Conservation (phyloP, 2,329 filamentous ascomycete species). For the Colletotrichum musae region DNA sequence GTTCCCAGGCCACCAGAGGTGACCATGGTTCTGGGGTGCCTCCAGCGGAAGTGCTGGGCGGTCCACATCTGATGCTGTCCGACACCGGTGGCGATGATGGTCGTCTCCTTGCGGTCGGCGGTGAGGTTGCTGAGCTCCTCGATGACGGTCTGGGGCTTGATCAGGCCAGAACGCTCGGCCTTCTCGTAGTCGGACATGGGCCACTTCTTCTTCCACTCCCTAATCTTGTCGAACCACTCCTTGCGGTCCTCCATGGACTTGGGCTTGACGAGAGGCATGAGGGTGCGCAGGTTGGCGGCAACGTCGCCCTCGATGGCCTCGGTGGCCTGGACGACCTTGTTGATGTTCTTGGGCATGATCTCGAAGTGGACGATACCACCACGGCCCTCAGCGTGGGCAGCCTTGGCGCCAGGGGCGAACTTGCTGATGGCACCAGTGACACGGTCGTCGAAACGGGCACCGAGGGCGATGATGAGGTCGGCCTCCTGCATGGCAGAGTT, state of each 20-base stretch:
- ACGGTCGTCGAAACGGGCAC: slow-evolving; percentile 95
- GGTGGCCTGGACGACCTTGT: slow-evolving; percentile 97
- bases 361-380: slow-evolving; percentile 98
- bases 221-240: slow-evolving; percentile 92
- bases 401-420: slow-evolving; percentile 90
- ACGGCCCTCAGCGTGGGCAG: slow-evolving; percentile 85
- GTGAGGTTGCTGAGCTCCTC: slow-evolving; percentile 91
- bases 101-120: slow-evolving; percentile 83
- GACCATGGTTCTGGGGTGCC: slow-evolving; percentile 92
- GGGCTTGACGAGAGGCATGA: slow-evolving; percentile 80
- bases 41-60: slow-evolving; percentile 97
- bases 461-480: slow-evolving; percentile 94
- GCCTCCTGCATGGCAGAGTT: slow-evolving; percentile 99
- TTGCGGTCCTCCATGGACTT: slow-evolving; percentile 76
- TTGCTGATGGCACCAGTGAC: slow-evolving; percentile 86
- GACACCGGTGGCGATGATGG: slow-evolving; percentile 92
- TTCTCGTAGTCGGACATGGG: slow-evolving; percentile 87
- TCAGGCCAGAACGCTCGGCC: slow-evolving; percentile 80
- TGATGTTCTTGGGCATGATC: slow-evolving; percentile 99
- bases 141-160: slow-evolving; percentile 96
- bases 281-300: slow-evolving; percentile 79
- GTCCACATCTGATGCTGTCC: slow-evolving; percentile 99
- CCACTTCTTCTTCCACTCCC: slow-evolving; percentile 92
- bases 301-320: slow-evolving; percentile 97
- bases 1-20: slow-evolving; percentile 91